These are phyloP conservation scores for Dactylonectria estremocensis DNA, from an alignment of 2,329 filamentous ascomycete genomes.

Conservation along the genomic window DNA sequence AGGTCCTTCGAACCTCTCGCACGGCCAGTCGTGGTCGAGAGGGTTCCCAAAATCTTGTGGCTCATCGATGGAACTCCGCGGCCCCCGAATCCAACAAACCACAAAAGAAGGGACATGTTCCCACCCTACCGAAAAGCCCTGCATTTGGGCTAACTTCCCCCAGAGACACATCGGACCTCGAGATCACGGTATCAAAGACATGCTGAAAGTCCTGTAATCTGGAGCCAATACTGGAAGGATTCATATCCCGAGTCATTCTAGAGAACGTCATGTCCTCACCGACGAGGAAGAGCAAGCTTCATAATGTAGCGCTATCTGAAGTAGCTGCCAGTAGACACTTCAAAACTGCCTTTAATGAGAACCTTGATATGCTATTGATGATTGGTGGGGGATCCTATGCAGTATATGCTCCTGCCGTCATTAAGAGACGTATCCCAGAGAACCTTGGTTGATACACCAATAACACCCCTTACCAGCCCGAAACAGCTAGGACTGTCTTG, in stretches of 20 bases:
- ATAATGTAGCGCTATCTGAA: slow-evolving; percentile 70
- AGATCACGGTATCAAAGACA: slow-evolving; percentile 76
- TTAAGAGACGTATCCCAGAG: slow-evolving; percentile 93
- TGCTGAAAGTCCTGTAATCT: slow-evolving; percentile 86
- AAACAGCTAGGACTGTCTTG: slow-evolving; percentile 94
- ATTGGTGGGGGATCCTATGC: slow-evolving; percentile 92
- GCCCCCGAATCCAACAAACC: neutral
- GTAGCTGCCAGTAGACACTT: slow-evolving; percentile 39
- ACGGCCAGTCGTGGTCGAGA: slow-evolving; percentile 25
- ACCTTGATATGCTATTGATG: slow-evolving; percentile 72
- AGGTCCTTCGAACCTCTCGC: neutral
- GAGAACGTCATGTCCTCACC: slow-evolving; percentile 74
- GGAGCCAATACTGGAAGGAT: slow-evolving; percentile 81
- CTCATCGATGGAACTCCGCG: neutral
- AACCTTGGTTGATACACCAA: slow-evolving; percentile 98
- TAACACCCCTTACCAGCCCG: slow-evolving; percentile 97
- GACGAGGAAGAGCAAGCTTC: slow-evolving; percentile 45
- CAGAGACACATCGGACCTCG: slow-evolving; percentile 87
- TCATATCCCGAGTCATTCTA: slow-evolving; percentile 88
- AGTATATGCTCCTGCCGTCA: slow-evolving; percentile 89
- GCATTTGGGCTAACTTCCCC: slow-evolving; percentile 73
- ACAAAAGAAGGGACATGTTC: neutral
- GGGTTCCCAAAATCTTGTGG: slow-evolving; percentile 1
- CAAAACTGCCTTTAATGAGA: slow-evolving; percentile 58
- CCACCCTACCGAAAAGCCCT: neutral